Evolutionary conservation across 2,329 filamentous ascomycete genomes (phyloP).

Genomic region (Calonectria hawksworthii): DNA sequence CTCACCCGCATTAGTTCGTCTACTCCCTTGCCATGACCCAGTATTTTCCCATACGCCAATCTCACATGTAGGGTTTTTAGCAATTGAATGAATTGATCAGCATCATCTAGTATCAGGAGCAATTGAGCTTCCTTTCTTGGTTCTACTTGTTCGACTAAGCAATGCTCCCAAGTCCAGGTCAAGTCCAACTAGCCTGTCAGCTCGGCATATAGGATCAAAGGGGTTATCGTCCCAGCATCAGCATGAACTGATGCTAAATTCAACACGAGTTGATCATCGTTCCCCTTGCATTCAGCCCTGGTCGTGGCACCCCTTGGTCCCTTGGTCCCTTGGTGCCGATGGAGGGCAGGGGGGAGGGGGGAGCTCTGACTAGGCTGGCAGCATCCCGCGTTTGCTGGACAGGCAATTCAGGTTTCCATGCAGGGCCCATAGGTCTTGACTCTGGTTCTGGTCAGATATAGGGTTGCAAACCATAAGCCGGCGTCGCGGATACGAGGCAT

Average conservation of each 20-base stretch:
- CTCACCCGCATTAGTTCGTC: neutral
- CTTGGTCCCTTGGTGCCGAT: neutral
- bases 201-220: neutral
- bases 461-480: constrained; percentile 1
- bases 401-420: neutral
- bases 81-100: neutral
- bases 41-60: neutral
- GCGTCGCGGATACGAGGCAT: neutral
- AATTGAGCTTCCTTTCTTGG: neutral
- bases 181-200: neutral
- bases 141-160: neutral
- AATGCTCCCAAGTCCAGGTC: neutral
- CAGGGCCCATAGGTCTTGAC: neutral
- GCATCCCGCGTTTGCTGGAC: neutral
- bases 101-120: neutral
- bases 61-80: neutral
- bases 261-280: neutral
- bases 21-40: neutral
- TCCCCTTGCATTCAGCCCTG: neutral
- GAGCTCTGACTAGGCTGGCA: neutral
- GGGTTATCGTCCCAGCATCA: neutral
- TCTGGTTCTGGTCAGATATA: neutral
- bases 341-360: neutral
- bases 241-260: neutral
- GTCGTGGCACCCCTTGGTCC: neutral